A percentile compares a stretch with the other conserved stretches of the same genome.
These are phyloP conservation scores for Talaromyces sp. DNA, from an alignment of 2,329 filamentous ascomycete species.

Conservation along the genomic window DNA sequence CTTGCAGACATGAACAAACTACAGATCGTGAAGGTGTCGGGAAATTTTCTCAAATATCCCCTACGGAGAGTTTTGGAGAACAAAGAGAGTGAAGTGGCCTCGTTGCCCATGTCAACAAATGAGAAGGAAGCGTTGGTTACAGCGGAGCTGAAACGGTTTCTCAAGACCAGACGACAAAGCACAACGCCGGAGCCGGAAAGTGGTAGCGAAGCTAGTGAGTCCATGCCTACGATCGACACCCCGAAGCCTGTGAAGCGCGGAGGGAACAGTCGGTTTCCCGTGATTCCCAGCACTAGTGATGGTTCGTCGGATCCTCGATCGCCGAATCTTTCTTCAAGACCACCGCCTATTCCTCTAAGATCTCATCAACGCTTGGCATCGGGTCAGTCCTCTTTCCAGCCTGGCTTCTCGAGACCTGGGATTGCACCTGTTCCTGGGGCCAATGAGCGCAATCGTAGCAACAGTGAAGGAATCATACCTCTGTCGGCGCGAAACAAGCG, in stretches of 20 bases:
- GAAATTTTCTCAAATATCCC: slow-evolving; percentile 81
- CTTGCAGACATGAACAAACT: slow-evolving; percentile 87
- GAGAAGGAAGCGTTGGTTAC: slow-evolving; percentile 62
- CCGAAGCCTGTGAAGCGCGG: slow-evolving; percentile 65
- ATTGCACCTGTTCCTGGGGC: slow-evolving; percentile 68
- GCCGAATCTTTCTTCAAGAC: slow-evolving; percentile 60
- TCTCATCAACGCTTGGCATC: slow-evolving; percentile 70
- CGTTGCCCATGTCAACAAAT: slow-evolving; percentile 55
- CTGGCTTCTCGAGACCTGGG: slow-evolving; percentile 64
- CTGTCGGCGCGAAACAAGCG: slow-evolving; percentile 53
- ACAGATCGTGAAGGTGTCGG: slow-evolving; percentile 84
- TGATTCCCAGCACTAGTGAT: slow-evolving; percentile 48
- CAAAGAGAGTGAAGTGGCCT: slow-evolving; percentile 64
- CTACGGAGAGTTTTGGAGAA: slow-evolving; percentile 67
- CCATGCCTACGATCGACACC: slow-evolving; percentile 68
- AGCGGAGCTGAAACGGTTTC: slow-evolving; percentile 59
- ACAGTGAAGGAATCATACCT: slow-evolving; percentile 60
- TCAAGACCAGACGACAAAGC: slow-evolving; percentile 49
- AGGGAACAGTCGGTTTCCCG: slow-evolving; percentile 58
- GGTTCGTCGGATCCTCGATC: slow-evolving; percentile 72
- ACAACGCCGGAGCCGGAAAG: slow-evolving; percentile 46
- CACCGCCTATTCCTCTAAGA: slow-evolving; percentile 74
- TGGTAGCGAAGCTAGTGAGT: slow-evolving; percentile 59
- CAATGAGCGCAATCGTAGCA: slow-evolving; percentile 59
- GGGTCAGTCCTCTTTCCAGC: slow-evolving; percentile 39